Evolutionary conservation across 2,329 filamentous ascomycete genomes (phyloP).

Genomic region (Trichophaea hybrida): DNA sequence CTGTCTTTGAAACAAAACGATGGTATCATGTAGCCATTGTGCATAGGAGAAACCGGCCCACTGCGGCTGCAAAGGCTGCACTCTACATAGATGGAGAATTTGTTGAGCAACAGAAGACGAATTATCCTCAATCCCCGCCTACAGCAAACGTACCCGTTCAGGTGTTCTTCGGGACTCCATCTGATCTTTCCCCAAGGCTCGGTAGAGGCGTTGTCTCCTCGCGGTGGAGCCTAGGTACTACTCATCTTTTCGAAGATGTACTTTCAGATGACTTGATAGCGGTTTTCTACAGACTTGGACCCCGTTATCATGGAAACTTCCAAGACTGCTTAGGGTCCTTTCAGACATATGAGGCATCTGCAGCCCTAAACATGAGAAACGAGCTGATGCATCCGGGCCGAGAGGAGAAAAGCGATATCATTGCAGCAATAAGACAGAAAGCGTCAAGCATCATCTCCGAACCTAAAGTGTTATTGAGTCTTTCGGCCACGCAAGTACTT

Average conservation of each 20-base stretch:
- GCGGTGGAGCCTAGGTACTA: conserved; percentile 78
- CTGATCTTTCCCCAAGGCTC: conserved; percentile 63
- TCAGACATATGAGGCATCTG: conserved; percentile 89
- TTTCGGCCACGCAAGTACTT: conserved; percentile 66
- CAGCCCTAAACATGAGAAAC: conserved; percentile 76
- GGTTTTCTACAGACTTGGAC: conserved; percentile 78
- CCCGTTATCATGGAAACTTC: conserved; percentile 87
- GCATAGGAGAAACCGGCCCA: conserved; percentile 63
- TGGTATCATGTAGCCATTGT: conserved; percentile 95
- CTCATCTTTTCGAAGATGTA: conserved; percentile 73
- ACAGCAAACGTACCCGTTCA: conserved; percentile 59
- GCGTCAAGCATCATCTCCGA: conserved; percentile 72
- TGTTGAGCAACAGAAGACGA: conserved; percentile 76
- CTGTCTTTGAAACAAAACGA: conserved; percentile 54
- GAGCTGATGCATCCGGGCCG: conserved; percentile 80
- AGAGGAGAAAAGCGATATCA: conserved; percentile 80
- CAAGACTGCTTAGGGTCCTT: conserved; percentile 93
- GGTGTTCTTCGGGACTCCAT: conserved; percentile 83
- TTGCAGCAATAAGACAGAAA: conserved; percentile 72
- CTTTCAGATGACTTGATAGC: conserved; percentile 84
- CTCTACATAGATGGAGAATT: conserved; percentile 91
- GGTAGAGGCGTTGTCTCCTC: conserved; percentile 61
- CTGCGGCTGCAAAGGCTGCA: conserved; percentile 63
- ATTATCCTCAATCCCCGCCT: conserved; percentile 67
- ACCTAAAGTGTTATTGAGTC: conserved; percentile 64